Percentiles rank a stretch among this genome's conserved stretches.
Conservation (phyloP, 2,329 filamentous ascomycete species). For the Lizonia empirigonia region DNA sequence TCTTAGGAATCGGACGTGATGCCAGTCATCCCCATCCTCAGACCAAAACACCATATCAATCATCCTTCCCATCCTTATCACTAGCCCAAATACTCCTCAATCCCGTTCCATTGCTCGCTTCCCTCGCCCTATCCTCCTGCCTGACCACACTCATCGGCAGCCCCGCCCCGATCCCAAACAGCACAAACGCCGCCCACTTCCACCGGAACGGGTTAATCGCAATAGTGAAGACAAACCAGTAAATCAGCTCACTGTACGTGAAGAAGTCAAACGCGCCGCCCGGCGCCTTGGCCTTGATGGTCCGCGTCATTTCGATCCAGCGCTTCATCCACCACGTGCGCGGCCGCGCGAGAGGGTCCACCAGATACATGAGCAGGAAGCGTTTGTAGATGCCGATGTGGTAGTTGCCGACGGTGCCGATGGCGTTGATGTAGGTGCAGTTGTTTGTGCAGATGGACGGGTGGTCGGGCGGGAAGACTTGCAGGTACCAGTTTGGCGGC, state of each 20-base stretch:
- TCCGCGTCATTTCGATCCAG: constrained; percentile 83
- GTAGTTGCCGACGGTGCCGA: constrained; percentile 83
- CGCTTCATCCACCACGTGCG: constrained; percentile 76
- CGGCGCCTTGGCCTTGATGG: constrained; percentile 71
- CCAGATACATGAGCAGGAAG: constrained; percentile 83
- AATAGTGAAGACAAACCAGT: constrained; percentile 84
- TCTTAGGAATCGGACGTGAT: too few relatives aligned
- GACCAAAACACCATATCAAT: background rate
- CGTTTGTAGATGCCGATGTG: constrained; percentile 90
- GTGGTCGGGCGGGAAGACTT: constrained; percentile 79
- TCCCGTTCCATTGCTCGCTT: constrained; percentile 63
- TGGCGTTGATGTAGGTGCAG: constrained; percentile 79
- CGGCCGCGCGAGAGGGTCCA: constrained; percentile 77
- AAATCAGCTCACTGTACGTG: constrained; percentile 81
- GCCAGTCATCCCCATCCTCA: too few relatives aligned
- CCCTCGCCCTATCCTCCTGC: constrained; percentile 66
- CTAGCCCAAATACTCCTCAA: constrained; percentile 33
- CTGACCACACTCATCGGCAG: constrained; percentile 71
- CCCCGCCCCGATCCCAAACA: constrained; percentile 72
- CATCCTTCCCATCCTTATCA: constrained; percentile 3
- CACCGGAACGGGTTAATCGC: constrained; percentile 83
- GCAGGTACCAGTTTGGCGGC: constrained; percentile 87
- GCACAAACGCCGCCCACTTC: constrained; percentile 88
- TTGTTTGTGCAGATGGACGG: constrained; percentile 80
- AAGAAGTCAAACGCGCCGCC: constrained; percentile 83